Base-by-base conservation (phyloP, 2,329 filamentous ascomycete species). In the Sporothrix euskadiensis region DNA sequence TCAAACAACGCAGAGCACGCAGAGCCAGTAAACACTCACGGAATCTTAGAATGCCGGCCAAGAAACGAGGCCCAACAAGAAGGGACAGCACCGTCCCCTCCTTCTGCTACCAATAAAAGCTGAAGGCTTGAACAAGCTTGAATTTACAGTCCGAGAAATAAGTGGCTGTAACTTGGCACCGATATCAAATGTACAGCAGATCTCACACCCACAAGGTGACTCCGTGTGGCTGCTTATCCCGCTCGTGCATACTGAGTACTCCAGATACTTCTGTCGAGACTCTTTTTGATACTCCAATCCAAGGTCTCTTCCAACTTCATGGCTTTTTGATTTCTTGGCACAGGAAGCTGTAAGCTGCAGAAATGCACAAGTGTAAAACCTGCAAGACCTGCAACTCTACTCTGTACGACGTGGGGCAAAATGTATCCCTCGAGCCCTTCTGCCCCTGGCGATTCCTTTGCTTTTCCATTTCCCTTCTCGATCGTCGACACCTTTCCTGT, bases 401-500 rank as follows among this genome's bases (percentile, higher is more conserved):
- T 26, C 22, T 2, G 26, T 26, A 26, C 26, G 26, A 26, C 26
- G 26, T 16, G 9, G 26, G n/a, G 52, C 52, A 56, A 22, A 22
- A 35, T 30, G 10, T 32, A 6, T 59, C 56, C 56, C 56, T 35
- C 32, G 35, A 35, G 35, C 35, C 35, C 52, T 10, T 56, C 22
- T 14, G 49, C 30, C 41, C 65, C 41, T 68, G 44, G 22, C 41
- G 44, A 52, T 52, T n/a, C 41, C 19, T 69, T 49, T 49, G 12
- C 3, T 30, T n/a, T 39, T 30, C 30, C 30, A 14, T 52, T 7
- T 12, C 47, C 47, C 47, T 54, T 69, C 66, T n/a, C 32, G 66
- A 69, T 69, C 66, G 47, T 54, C 66, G 19, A 22, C 7, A 41
- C 61, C 14, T 56, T 54, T 39, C 66, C 66, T 39, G 66, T 69